These are phyloP conservation scores for Verticillium isaacii DNA, from an alignment of 2,329 filamentous ascomycete genomes.

Conservation along the genomic window DNA sequence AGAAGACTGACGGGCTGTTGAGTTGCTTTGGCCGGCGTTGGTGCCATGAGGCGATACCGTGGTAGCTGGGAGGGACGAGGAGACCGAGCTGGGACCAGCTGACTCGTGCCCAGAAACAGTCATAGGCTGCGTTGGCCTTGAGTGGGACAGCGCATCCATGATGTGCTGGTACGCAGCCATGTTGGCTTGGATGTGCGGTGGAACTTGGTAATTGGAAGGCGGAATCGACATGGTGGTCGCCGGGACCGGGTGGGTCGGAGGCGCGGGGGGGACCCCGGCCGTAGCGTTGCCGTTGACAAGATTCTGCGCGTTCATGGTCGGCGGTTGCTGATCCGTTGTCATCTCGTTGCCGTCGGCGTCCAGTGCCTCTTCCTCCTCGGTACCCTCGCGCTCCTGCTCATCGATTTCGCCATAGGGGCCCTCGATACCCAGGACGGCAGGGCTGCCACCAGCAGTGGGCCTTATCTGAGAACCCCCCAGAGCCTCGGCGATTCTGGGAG, in stretches of 20 bases:
- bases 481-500: neutral
- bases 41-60: conserved; percentile 10
- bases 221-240: neutral
- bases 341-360: conserved; percentile 36
- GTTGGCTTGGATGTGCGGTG: neutral
- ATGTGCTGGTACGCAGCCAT: neutral
- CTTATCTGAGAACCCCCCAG: neutral
- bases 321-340: conserved; percentile 23
- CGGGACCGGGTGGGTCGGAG: neutral
- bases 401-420: conserved; percentile 26
- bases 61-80: conserved; percentile 5
- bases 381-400: conserved; percentile 30
- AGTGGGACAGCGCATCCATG: neutral
- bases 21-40: conserved; percentile 8
- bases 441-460: neutral
- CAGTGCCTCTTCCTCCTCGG: conserved; percentile 39
- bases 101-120: neutral
- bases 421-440: neutral
- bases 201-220: neutral
- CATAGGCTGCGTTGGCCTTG: neutral
- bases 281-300: conserved; percentile 10
- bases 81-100: neutral
- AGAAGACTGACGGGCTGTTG: conserved; percentile 7
- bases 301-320: conserved; percentile 8
- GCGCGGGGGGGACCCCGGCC: neutral